phyloP scores from a whole-genome alignment of 371 early-diverging fungal species.

The Chytridium lagenaria region DNA sequence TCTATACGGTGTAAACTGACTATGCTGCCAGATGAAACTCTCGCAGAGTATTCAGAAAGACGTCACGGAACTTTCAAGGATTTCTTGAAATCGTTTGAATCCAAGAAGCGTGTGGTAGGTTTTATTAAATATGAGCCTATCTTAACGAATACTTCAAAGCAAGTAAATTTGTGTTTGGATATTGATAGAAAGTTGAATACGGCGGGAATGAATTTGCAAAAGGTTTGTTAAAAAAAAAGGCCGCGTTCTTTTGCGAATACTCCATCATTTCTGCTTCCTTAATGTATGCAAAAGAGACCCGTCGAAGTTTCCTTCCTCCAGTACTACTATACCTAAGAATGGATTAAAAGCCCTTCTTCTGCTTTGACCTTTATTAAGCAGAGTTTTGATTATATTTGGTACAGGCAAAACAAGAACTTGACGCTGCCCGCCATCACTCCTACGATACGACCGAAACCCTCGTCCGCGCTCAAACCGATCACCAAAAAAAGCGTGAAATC shows the following conservation, averaged over 20 bases:
- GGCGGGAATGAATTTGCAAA: constrained; percentile 33
- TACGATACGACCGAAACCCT: constrained; percentile 30
- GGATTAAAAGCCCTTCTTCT: too few species aligned
- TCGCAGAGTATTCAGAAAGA: constrained; percentile 35
- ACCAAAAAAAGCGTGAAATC: background rate
- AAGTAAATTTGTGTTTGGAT: constrained; percentile 36
- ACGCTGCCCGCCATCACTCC: constrained; percentile 22
- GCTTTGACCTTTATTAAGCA: background rate
- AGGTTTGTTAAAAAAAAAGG: too few species aligned
- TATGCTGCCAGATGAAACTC: constrained; percentile 30
- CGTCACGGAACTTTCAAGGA: constrained; percentile 39
- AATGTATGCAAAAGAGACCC: too few species aligned
- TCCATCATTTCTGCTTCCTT: too few species aligned
- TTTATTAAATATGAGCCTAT: too few species aligned
- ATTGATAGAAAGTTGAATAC: constrained; percentile 39
- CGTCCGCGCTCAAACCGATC: constrained; percentile 28
- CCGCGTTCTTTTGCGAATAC: too few species aligned
- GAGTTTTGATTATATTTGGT: background rate
- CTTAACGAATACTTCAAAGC: constrained; percentile 16
- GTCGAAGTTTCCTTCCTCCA: too few species aligned
- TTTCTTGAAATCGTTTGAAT: constrained; percentile 46
- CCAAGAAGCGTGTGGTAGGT: constrained; percentile 31
- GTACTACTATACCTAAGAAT: too few species aligned
- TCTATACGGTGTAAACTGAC: background rate
- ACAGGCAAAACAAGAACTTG: constrained; percentile 42